Evolutionary conservation across 805 yeast species (phyloP), one percentile per base, ranked within the genome.

Genomic region (Zygosaccharomyces bisporus): DNA sequence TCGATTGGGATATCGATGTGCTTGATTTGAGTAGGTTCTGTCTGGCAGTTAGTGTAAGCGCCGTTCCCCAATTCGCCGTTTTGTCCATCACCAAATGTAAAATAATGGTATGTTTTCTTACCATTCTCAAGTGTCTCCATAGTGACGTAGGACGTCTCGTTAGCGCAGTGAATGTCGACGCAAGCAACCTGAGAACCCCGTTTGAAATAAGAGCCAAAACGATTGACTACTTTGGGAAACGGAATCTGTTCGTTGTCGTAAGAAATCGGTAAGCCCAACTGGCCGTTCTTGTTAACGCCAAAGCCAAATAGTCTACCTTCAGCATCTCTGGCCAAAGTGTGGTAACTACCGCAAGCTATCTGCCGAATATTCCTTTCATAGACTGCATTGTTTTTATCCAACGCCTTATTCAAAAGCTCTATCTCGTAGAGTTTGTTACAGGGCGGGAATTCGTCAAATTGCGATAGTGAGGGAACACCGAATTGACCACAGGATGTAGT

Each of bases 11-110:
- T 86, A 39, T 80, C 66, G 34, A 67, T 43, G 33, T 63, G 52
- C 46, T 61, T 64, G 47, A 90, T 60, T 34, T 76, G 75, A 14
- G 75, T 68, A 5, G 96, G 96, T 37, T 73, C 74, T 14, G 77
- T 69, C 57, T 81, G 85, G 13, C 86, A 81, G 62, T 89, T 96
- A 27, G 82, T 67, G 61, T 73, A 89, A 44, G 81, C 74, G 12
- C 87, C 88, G 35, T 77, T 76, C 18, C 97, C 99, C 44, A 89
- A 70, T 65, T 88, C 95, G 13, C 98, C 99, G 55, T 77, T 75
- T 41, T 83, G 61, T 4, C 97, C 96, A 56, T 81, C 80, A 16
- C 99, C 99, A 69, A 89, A 82, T 2, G 87, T 73, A 51, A 83
- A 71, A 38, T 68, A 66, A 14, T 61, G 62, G 4, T 75, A 42